Conservation (phyloP, 192 early-diverging fungal species). For the Coemansia sp. region DNA sequence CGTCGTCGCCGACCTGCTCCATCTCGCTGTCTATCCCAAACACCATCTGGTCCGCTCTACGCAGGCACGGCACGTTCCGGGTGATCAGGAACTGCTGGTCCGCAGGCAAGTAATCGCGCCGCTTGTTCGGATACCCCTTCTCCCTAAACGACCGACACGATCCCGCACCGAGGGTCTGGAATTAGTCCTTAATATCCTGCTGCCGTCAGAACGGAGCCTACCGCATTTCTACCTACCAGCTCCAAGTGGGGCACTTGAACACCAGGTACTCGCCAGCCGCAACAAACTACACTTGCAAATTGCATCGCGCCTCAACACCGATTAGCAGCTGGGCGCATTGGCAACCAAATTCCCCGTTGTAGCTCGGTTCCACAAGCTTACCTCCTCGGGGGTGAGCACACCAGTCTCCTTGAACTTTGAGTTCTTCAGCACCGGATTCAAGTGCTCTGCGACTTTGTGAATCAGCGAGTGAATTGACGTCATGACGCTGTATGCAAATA, state of each 20-base stretch:
- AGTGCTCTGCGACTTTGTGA: constrained; percentile 79
- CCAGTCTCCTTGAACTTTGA: constrained; percentile 96
- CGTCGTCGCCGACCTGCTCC: constrained; percentile 65
- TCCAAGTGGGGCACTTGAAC: constrained; percentile 98
- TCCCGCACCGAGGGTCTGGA: neutral
- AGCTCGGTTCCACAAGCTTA: constrained; percentile 47
- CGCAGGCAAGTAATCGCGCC: constrained; percentile 71
- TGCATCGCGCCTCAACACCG: too few relatives aligned
- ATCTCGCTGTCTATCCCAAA: constrained; percentile 45
- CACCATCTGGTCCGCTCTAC: constrained; percentile 60
- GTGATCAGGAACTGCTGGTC: constrained; percentile 97
- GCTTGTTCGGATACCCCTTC: constrained; percentile 67
- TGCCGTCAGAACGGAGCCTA: neutral
- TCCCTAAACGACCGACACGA: constrained; percentile 38
- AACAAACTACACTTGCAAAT: constrained; percentile 65
- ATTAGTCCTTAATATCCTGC: neutral
- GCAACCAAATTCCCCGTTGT: neutral
- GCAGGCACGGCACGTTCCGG: constrained; percentile 88
- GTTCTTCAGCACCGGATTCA: constrained; percentile 87
- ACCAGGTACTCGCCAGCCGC: constrained; percentile 96
- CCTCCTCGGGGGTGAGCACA: constrained; percentile 93
- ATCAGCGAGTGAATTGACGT: constrained; percentile 57
- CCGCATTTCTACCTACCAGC: constrained; percentile 54
- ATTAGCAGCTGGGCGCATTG: neutral
- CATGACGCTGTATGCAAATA: neutral